Percentiles rank a stretch among this genome's conserved stretches.
Evolutionary conservation across 208 protist species (phyloP).

Genomic region (Crithidia brevicula): DNA sequence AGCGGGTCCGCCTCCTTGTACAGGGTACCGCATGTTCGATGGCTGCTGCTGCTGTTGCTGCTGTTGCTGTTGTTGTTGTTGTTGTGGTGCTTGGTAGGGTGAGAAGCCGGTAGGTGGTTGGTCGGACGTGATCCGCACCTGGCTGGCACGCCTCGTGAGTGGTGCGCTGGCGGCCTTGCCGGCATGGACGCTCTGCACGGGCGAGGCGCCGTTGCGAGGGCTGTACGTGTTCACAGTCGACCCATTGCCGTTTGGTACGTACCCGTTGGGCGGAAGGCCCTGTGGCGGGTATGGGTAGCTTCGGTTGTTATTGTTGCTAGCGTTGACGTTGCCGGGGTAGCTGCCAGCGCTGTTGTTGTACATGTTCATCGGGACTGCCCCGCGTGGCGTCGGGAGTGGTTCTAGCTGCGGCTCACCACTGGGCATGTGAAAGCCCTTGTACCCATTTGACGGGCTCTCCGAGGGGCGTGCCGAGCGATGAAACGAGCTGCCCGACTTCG

Average conservation of each 20-base stretch:
- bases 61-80: background rate
- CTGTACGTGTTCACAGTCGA: background rate
- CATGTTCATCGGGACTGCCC: background rate
- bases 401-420: constrained; percentile 11
- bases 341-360: background rate
- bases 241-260: background rate
- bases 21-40: background rate
- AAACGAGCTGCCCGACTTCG: constrained; percentile 13
- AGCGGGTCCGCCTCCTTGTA: background rate
- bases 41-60: constrained; percentile 9
- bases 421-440: constrained; percentile 14
- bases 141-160: background rate
- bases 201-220: background rate
- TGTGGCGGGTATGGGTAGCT: too few species aligned
- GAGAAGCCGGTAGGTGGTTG: background rate
- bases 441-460: background rate
- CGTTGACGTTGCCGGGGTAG: constrained; percentile 3
- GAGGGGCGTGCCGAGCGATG: background rate
- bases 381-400: constrained; percentile 1
- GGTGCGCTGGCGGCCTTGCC: background rate
- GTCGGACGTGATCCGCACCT: background rate
- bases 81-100: background rate
- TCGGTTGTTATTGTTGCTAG: background rate
- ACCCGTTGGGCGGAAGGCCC: too few species aligned
- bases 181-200: background rate